These are phyloP conservation scores for Gamsiella multidivaricata DNA, from an alignment of 192 early-diverging fungal species.

Conservation along the genomic window DNA sequence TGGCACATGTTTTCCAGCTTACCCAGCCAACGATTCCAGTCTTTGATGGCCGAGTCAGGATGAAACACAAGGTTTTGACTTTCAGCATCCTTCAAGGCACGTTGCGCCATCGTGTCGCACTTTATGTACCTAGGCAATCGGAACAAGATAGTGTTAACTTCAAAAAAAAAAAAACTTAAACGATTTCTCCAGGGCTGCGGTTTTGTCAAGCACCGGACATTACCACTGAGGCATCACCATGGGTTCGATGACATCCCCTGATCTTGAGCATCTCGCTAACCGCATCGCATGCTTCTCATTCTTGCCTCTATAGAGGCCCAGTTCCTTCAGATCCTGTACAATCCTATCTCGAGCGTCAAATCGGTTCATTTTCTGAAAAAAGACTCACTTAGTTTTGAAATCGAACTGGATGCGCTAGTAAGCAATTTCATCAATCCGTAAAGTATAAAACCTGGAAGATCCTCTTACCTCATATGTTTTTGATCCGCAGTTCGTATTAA, in stretches of 20 bases:
- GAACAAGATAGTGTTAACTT: no score
- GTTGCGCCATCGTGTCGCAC: slow-evolving; percentile 78
- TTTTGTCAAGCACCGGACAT: no score
- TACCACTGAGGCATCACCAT: slow-evolving; percentile 96
- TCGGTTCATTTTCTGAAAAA: slow-evolving; percentile 76
- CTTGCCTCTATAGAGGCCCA: slow-evolving; percentile 79
- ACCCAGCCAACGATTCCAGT: slow-evolving; percentile 92
- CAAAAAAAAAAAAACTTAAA: no score
- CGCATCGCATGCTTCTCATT: slow-evolving; percentile 84
- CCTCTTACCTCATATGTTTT: slow-evolving; percentile 57
- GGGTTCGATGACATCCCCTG: slow-evolving; percentile 95
- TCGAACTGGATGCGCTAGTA: no score
- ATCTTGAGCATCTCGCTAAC: slow-evolving; percentile 76
- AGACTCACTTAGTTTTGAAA: no score
- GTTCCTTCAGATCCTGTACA: slow-evolving; percentile 69
- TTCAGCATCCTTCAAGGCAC: slow-evolving; percentile 74
- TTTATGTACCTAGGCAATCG: slow-evolving; percentile 78
- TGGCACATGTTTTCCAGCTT: slow-evolving; percentile 4
- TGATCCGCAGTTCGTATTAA: slow-evolving; percentile 81
- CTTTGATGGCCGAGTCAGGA: slow-evolving; percentile 79
- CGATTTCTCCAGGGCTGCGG: no score
- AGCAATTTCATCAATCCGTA: no score
- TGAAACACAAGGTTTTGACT: slow-evolving; percentile 72
- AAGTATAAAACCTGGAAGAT: no score
- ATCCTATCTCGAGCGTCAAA: slow-evolving; percentile 86